Percentiles rank a stretch among this genome's conserved stretches.
Evolutionary conservation across 169 alveolate genomes (phyloP).

Genomic region (Eimeria zaria): DNA sequence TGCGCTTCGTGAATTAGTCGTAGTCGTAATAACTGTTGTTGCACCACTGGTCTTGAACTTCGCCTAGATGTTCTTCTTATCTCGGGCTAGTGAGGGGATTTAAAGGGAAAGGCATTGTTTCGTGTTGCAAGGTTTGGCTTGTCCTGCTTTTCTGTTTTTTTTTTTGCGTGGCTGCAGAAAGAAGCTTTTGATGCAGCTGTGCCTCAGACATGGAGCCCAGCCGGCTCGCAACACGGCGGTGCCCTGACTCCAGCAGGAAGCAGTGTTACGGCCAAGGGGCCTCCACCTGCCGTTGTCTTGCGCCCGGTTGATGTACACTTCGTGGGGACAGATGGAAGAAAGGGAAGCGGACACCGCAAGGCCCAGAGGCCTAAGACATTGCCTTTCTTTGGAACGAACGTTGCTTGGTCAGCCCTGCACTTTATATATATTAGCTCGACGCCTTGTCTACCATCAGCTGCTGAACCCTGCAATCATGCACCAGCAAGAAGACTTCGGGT

Average conservation of each 20-base stretch:
- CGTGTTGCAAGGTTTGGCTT: neutral
- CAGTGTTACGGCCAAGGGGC: conserved; percentile 7
- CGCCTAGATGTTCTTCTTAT: neutral
- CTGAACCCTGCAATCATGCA: neutral
- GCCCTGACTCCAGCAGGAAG: neutral
- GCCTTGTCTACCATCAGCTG: neutral
- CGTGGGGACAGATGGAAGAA: neutral
- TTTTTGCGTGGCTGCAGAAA: neutral
- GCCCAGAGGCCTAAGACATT: neutral
- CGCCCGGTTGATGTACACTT: conserved; percentile 11
- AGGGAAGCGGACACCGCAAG: neutral
- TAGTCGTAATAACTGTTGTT: neutral
- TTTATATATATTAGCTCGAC: neutral
- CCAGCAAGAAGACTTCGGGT: neutral
- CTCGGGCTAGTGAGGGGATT: neutral
- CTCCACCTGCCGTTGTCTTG: conserved; percentile 11
- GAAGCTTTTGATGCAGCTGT: neutral
- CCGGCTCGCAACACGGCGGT: neutral
- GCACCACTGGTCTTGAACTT: neutral
- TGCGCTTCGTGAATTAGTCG: neutral
- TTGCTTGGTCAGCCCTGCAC: neutral
- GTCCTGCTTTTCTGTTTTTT: neutral
- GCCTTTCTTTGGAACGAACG: conserved; percentile 40
- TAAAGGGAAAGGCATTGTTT: neutral
- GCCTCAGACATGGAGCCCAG: conserved; percentile 2